Base-by-base conservation (phyloP, 176 grass and related monocot genomes). In the Ensete glaucum region DNA sequence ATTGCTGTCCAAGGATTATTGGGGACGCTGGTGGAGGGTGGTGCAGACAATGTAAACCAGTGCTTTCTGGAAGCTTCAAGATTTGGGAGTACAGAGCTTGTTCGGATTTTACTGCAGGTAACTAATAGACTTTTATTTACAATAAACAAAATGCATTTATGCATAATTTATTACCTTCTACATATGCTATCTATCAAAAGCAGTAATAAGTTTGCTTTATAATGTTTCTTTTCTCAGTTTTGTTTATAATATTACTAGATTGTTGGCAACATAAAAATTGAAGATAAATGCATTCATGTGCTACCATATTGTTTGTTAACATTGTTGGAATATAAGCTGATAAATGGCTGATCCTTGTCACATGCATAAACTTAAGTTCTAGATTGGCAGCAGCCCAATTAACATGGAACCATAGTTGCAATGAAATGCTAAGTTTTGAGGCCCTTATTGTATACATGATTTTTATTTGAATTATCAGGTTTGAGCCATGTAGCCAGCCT, bases 31-130 rank as follows among this genome's bases (percentile, higher is more conserved):
- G 95, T 99, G 54, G 95, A 99, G 75, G 95, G 90, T 16, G 95
- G 95, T 2, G 95, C 95, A 67, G 90, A 99, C 62, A 99, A 99
- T 86, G 95, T 99, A 69, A 99, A 94, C 81, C 88, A 94, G 80
- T 99, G 95, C 82, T 94, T 99, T 87, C 86, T 99, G 75, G 95
- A 99, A 90, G 90, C 95, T 79, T 83, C 90, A 50, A 86, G 88
- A 53, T 99, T 94, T 84, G 95, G 95, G 51, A 99, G 90, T 79
- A 99, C 90, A 62, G 90, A 99, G 78, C 95, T 99, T 8, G 95
- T 94, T 6, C 84, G 80, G 48, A 91, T 99, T 78, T 90, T 99
- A 76, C 88, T 99, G 66, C 84, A 99, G 88, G 90, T 93, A 68
- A 69, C 54, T 54, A 55, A 19, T 56, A 13, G 13, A 7, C 22